phyloP scores from a whole-genome alignment of 2,329 filamentous ascomycete genomes.

The Alternaria consortialis region DNA sequence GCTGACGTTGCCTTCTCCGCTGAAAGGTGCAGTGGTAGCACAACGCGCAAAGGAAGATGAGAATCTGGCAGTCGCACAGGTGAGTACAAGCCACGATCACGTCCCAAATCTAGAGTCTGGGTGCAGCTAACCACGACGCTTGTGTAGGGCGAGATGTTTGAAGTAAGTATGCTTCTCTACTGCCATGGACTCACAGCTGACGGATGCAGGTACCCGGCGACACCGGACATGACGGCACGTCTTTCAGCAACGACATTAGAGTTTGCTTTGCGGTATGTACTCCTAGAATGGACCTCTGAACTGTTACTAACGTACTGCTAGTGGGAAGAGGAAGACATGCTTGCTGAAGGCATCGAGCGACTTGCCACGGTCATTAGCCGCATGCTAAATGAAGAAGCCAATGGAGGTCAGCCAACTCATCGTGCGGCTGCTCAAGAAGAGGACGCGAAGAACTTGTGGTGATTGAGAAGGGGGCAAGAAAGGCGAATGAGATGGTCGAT shows the following conservation, averaged over 20 bases:
- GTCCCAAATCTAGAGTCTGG: constrained; percentile 10
- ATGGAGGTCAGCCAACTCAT: constrained; percentile 21
- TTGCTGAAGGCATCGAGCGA: constrained; percentile 73
- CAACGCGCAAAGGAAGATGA: constrained; percentile 68
- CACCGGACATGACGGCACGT: constrained; percentile 55
- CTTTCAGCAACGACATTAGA: constrained; percentile 64
- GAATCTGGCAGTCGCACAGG: constrained; percentile 70
- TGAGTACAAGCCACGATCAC: constrained; percentile 22
- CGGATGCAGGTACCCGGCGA: constrained; percentile 53
- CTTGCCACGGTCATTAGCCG: constrained; percentile 62
- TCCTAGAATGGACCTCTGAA: neutral
- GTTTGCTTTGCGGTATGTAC: constrained; percentile 45
- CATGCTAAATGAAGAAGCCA: constrained; percentile 46
- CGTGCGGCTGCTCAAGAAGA: constrained; percentile 26
- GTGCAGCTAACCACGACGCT: constrained; percentile 26
- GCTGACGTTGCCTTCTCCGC: constrained; percentile 68
- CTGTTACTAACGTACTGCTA: constrained; percentile 18
- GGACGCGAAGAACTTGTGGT: constrained; percentile 48
- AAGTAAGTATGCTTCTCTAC: constrained; percentile 56
- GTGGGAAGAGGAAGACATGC: constrained; percentile 70
- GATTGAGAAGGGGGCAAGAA: constrained; percentile 2
- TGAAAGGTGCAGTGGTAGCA: constrained; percentile 66
- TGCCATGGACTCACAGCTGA: constrained; percentile 34
- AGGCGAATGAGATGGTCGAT: neutral
- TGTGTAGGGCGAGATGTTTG: constrained; percentile 72